phyloP scores from a whole-genome alignment of 306 rosid species.

The Sindora glabra region DNA sequence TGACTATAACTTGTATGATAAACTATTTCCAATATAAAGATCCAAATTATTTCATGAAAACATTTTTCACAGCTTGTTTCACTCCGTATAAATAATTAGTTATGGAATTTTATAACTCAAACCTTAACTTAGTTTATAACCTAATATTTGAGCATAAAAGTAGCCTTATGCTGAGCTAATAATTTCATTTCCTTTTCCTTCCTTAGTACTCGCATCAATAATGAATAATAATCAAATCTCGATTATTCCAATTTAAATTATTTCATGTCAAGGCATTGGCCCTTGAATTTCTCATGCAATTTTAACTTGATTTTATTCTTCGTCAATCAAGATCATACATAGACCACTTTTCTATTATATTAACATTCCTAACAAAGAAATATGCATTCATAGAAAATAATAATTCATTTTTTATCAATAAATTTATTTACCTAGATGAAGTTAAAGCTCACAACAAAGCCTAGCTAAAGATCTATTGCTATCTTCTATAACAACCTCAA shows the following conservation, averaged over 20 bases:
- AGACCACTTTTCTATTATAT: neutral
- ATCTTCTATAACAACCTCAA: constrained; percentile 57
- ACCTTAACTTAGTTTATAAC: neutral
- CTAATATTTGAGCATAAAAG: neutral
- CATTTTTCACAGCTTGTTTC: neutral
- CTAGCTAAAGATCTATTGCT: constrained; percentile 88
- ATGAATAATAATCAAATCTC: constrained; percentile 28
- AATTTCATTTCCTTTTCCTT: neutral
- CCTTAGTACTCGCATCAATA: neutral
- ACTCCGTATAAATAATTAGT: neutral
- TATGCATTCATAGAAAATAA: neutral
- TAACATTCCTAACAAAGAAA: neutral
- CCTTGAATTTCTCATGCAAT: neutral
- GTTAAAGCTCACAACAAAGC: constrained; percentile 94
- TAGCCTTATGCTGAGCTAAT: neutral
- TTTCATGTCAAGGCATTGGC: neutral
- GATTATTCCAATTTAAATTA: neutral
- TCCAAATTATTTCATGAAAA: neutral
- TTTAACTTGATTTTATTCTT: neutral
- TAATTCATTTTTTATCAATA: neutral
- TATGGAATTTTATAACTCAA: neutral
- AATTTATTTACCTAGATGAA: constrained; percentile 71
- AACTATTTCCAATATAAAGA: neutral
- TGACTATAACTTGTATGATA: too few species aligned
- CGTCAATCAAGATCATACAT: neutral